These are phyloP conservation scores for Chaetomium globosum DNA, from an alignment of 2,329 filamentous ascomycete genomes.

Conservation along the genomic window DNA sequence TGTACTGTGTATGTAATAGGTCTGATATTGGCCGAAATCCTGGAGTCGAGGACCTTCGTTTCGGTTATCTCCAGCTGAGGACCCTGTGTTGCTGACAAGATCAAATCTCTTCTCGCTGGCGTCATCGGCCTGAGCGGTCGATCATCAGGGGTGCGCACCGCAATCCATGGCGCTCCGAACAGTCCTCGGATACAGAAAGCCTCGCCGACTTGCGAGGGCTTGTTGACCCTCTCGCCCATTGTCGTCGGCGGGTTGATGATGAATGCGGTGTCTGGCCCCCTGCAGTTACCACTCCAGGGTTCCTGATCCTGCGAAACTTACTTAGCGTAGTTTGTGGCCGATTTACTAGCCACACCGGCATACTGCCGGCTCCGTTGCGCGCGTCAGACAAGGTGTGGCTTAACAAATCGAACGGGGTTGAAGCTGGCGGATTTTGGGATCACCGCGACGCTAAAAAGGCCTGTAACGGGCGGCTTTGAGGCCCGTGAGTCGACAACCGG, in stretches of 20 bases:
- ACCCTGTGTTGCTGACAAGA: background rate
- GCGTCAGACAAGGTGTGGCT: conserved; percentile 8
- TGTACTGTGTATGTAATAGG: background rate
- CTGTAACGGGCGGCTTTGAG: conserved; percentile 22
- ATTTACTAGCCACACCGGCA: conserved; percentile 17
- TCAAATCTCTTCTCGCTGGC: background rate
- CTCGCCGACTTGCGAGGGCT: background rate
- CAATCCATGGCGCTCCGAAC: background rate
- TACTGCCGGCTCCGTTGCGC: background rate
- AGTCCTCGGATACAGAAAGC: background rate
- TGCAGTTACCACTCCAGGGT: background rate
- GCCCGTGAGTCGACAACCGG: conserved; percentile 19
- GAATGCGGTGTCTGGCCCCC: background rate
- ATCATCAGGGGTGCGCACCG: background rate
- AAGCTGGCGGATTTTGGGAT: conserved; percentile 5
- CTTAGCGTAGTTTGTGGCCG: conserved; percentile 1
- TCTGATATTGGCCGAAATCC: background rate
- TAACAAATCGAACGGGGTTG: background rate
- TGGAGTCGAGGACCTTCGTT: background rate
- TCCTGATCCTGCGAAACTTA: conserved; percentile 15
- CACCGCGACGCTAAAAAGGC: conserved; percentile 5
- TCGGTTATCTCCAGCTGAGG: background rate
- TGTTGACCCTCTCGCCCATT: no score
- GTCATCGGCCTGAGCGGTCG: conserved; percentile 11
- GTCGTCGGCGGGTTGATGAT: background rate